Base-by-base conservation (phyloP, 371 early-diverging fungal species). In the Rhizomucor pusillus region DNA sequence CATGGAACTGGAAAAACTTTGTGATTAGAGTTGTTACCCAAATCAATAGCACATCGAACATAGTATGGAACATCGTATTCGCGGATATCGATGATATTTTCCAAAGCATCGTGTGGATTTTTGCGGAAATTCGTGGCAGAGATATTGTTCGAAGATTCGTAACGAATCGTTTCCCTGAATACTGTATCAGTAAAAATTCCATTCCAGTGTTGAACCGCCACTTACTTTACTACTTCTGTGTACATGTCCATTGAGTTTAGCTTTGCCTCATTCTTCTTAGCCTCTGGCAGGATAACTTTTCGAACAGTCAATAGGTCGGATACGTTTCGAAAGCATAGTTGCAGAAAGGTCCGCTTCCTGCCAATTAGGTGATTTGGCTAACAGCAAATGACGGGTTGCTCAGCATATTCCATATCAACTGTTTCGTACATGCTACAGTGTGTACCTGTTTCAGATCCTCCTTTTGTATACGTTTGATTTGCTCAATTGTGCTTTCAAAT, bases 11-110 rank as follows among this genome's bases (percentile, higher is more conserved):
- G 19, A 2, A 14, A 56, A 16, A 4, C 3, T 39, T 33, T 22
- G 34, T 16, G 43, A 11, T 20, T 24, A 24, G 36, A 35, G 11
- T 43, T 47, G 45, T 46, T 79, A 87, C 92, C 88, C 52, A 85
- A 76, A 69, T 98, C 98, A 24, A 98, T 97, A 14, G 94, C 94
- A 4, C 91, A 91, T 16, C 99, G 89, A 41, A 90, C 78, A 63
- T 95, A 92, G 63, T 95, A 99, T 18, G 92, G 90, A 13, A 99
- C 83, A 65, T 99, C 99, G 60, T 90, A 92, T 66, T 99, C 99
- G 23, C 98, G 85, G 39, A 97, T 81, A 61, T 94, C 99, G 13
- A 89, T 66, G 12, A 98, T 84, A 52, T 78, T 67, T 9, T 85
- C 86, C 14, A 85, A 53, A 48, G 56, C 58, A 56, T 67, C 77